Percentiles rank a stretch among this genome's conserved stretches.
These are phyloP conservation scores for Fusarium transvaalense DNA, from an alignment of 2,329 filamentous ascomycete species.

Conservation along the genomic window DNA sequence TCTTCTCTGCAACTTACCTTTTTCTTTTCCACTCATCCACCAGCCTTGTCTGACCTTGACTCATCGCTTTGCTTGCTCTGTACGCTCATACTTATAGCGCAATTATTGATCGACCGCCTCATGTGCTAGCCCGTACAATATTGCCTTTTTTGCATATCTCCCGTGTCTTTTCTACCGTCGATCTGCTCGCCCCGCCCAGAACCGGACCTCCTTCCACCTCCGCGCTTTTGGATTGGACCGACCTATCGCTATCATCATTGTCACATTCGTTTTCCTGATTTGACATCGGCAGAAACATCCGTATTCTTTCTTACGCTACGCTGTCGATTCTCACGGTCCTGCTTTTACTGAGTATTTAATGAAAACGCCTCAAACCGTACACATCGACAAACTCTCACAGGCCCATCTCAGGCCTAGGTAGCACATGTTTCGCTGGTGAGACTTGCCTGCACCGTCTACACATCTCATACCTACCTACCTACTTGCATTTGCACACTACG, in stretches of 20 bases:
- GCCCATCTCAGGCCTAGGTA: slow-evolving; percentile 42
- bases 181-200: slow-evolving; percentile 40
- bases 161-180: slow-evolving; percentile 21
- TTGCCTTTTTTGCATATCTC: slow-evolving; percentile 19
- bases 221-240: slow-evolving; percentile 24
- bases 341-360: slow-evolving; percentile 39
- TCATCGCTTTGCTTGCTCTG: slow-evolving; percentile 4
- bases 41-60: slow-evolving; percentile 4
- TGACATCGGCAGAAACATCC: slow-evolving; percentile 28
- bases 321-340: slow-evolving; percentile 16
- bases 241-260: slow-evolving; percentile 24
- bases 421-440: slow-evolving; percentile 50
- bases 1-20: slow-evolving; percentile 2
- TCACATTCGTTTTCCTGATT: slow-evolving; percentile 24
- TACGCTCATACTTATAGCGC: slow-evolving; percentile 5
- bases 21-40: slow-evolving; percentile 15
- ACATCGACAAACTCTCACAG: slow-evolving; percentile 26
- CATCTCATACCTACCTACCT: slow-evolving; percentile 43
- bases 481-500: slow-evolving; percentile 38
- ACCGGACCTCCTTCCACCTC: slow-evolving; percentile 40
- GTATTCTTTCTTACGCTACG: slow-evolving; percentile 16
- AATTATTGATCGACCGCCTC: slow-evolving; percentile 27
- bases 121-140: slow-evolving; percentile 26
- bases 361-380: slow-evolving; percentile 27
- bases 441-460: slow-evolving; percentile 43